Evolutionary conservation across 139 green algal species (phyloP), one percentile per base, ranked within the genome.

Genomic region (Volvox africanus): DNA sequence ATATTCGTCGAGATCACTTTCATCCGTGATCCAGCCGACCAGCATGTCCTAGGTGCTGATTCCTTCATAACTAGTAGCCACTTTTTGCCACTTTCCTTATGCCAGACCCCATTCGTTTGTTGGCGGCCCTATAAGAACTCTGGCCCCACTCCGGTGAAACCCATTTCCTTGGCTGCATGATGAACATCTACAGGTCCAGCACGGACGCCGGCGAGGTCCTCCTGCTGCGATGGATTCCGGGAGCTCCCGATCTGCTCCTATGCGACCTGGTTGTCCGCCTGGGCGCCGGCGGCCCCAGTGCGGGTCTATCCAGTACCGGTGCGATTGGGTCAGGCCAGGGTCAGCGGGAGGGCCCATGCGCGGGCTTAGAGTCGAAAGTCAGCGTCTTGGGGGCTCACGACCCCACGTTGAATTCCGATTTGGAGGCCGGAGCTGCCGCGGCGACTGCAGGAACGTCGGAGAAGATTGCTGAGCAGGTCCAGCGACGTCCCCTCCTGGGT

Each of bases 211-310:
- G 85, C 1, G 85, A 89, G 69, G 26, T 89, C 37, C 85, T 89
- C 61, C 85, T 89, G 37, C 69, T 89, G 26, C 69, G n/a, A 36
- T 89, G 69, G 82, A 26, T 18, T 16, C 82, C 22, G 14, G 50
- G 50, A 22, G 68, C 80, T 11, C 30, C 21, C 50, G 24, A 32
- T 67, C 1, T n/a, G 55, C 69, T 89, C 37, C 17, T 35, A 44
- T 89, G 85, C 68, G n/a, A n/a, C 37, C 69, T 69, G 69, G 85
- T 73, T 26, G n/a, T 89, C 12, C 5, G 44, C 11, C 68, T 89
- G 67, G 67, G 36, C 16, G 69, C 22, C 22, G 21, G 62, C 61
- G 80, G 44, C 33, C 37, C 55, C 37, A 21, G 22, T 13, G 5
- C 75, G 22, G 37, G 50, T 0, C 80, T 26, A 2, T 28, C 37